These are phyloP conservation scores for Cyberlindnera nakhonratchasimensis DNA, from an alignment of 805 yeast species.

Conservation along the genomic window DNA sequence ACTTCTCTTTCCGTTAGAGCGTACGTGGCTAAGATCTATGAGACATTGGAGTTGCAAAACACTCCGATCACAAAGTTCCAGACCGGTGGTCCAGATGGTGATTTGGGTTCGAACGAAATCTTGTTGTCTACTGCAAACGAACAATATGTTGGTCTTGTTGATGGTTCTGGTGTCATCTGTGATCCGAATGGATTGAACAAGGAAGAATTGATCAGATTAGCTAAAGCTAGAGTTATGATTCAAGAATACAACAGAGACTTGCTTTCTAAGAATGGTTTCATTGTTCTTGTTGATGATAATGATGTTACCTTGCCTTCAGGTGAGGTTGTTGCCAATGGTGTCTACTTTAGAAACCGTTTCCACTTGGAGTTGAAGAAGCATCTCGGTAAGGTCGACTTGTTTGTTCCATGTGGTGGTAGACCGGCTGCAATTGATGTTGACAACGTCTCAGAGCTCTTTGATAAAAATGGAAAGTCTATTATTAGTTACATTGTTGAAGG, in stretches of 20 bases:
- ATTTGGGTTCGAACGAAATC: slow-evolving; percentile 93
- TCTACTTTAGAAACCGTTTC: slow-evolving; percentile 85
- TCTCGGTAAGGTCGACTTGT: slow-evolving; percentile 67
- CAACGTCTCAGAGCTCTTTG: slow-evolving; percentile 71
- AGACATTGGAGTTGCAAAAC: slow-evolving; percentile 62
- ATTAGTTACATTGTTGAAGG: slow-evolving; percentile 95
- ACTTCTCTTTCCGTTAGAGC: slow-evolving; percentile 92
- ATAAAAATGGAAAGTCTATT: slow-evolving; percentile 65
- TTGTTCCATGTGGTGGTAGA: slow-evolving; percentile 99
- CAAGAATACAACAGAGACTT: slow-evolving; percentile 61
- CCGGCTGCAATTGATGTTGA: slow-evolving; percentile 92
- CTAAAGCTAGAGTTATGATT: slow-evolving; percentile 72
- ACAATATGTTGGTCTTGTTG: slow-evolving; percentile 82
- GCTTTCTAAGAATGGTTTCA: slow-evolving; percentile 72
- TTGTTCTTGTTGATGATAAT: slow-evolving; percentile 80
- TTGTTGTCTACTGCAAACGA: slow-evolving; percentile 73
- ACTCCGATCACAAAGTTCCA: slow-evolving; percentile 73
- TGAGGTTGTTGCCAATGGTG: slow-evolving; percentile 71
- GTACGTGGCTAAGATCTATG: slow-evolving; percentile 82
- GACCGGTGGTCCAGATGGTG: slow-evolving; percentile 99
- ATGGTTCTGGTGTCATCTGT: slow-evolving; percentile 92
- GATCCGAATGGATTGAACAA: slow-evolving; percentile 90
- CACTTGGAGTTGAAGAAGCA: slow-evolving; percentile 70
- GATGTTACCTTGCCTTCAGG: slow-evolving; percentile 78
- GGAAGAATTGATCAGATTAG: slow-evolving; percentile 72